Conservation (phyloP, 1,139 yeast genomes). For the Spathaspora sp. region DNA sequence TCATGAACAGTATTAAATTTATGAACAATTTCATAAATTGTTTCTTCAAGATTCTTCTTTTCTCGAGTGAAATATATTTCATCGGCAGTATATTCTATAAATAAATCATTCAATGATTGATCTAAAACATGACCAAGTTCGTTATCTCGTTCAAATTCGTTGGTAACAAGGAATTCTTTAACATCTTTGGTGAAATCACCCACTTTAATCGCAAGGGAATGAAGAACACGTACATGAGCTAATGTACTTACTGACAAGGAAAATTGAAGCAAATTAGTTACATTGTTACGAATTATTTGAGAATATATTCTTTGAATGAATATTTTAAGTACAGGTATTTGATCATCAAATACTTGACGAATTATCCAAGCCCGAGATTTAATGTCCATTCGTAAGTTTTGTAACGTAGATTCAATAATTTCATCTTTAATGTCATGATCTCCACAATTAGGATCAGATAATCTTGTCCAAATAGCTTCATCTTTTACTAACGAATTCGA, state of each 20-base stretch:
- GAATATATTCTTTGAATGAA: constrained; percentile 79
- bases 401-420: constrained; percentile 18
- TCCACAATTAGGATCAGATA: constrained; percentile 37
- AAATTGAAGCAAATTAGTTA: constrained; percentile 60
- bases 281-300: constrained; percentile 68
- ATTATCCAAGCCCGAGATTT: constrained; percentile 74
- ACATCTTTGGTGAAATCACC: constrained; percentile 67
- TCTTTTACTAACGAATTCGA: constrained; percentile 40
- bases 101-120: constrained; percentile 69
- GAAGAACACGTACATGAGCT: constrained; percentile 78
- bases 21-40: constrained; percentile 52
- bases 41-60: constrained; percentile 65
- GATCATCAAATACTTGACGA: constrained; percentile 67
- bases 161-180: constrained; percentile 54
- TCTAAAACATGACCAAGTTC: constrained; percentile 62
- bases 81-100: constrained; percentile 68
- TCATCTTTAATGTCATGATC: constrained; percentile 30
- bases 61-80: constrained; percentile 73
- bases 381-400: constrained; percentile 43
- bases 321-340: constrained; percentile 62
- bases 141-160: constrained; percentile 43
- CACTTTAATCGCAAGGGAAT: constrained; percentile 59
- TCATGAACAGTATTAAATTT: constrained; percentile 54
- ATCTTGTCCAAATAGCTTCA: constrained; percentile 36
- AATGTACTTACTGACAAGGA: constrained; percentile 66